These are phyloP conservation scores for Pilatotrama ljubarskyi DNA, from an alignment of 768 basidiomycete genomes.

Conservation along the genomic window DNA sequence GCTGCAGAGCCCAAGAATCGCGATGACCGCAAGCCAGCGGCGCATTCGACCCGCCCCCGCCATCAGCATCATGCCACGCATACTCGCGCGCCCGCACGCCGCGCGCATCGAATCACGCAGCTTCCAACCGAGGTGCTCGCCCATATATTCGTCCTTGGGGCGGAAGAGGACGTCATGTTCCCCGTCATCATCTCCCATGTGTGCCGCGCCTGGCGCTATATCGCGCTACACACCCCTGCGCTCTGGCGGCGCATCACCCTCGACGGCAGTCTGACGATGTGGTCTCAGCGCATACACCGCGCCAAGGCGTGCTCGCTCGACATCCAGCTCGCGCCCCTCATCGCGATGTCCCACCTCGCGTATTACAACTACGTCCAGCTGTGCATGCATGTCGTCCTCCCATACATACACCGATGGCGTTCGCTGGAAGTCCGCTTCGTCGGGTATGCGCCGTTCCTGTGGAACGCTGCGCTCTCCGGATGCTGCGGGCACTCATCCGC, in stretches of 20 bases:
- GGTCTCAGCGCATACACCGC: slow-evolving; percentile 61
- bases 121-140: slow-evolving; percentile 67
- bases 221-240: slow-evolving; percentile 58
- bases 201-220: slow-evolving; percentile 61
- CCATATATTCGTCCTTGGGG: slow-evolving; percentile 61
- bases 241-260: slow-evolving; percentile 67
- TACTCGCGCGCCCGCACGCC: slow-evolving; percentile 6
- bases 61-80: slow-evolving; percentile 7
- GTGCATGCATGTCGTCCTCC: slow-evolving; percentile 57
- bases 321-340: slow-evolving; percentile 42
- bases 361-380: slow-evolving; percentile 45
- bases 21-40: slow-evolving; percentile 13
- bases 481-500: slow-evolving; percentile 42
- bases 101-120: slow-evolving; percentile 50
- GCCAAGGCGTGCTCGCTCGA: slow-evolving; percentile 63
- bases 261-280: slow-evolving; percentile 52
- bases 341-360: slow-evolving; percentile 8
- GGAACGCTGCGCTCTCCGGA: slow-evolving; percentile 63
- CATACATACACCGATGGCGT: slow-evolving; percentile 55
- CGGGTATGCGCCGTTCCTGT: slow-evolving; percentile 61
- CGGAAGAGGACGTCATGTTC: slow-evolving; percentile 55
- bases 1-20: slow-evolving; percentile 16
- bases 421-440: slow-evolving; percentile 60
- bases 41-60: slow-evolving; percentile 10
- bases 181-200: slow-evolving; percentile 69